A percentile compares a stretch with the other conserved stretches of the same genome.
Conservation (phyloP, 768 basidiomycete genomes). For the Russula earlei region DNA sequence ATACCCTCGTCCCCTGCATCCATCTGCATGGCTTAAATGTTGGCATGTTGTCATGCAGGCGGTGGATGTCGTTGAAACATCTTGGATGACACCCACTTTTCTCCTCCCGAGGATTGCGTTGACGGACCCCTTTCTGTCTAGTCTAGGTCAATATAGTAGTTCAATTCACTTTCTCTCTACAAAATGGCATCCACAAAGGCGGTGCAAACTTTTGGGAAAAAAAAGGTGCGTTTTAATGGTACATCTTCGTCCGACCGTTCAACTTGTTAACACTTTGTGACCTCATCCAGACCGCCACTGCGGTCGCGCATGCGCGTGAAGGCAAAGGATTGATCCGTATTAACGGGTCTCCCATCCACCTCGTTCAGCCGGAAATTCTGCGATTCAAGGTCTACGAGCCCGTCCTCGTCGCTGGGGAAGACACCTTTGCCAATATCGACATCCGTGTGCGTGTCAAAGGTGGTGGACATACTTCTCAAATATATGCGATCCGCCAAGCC, state of each 20-base stretch:
- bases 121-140: constrained; percentile 14
- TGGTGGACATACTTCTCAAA: constrained; percentile 98
- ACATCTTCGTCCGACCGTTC: constrained; percentile 8
- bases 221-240: constrained; percentile 60
- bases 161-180: constrained; percentile 20
- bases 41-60: constrained; percentile 12
- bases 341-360: constrained; percentile 93
- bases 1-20: background rate
- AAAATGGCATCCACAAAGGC: constrained; percentile 77
- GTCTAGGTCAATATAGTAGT: constrained; percentile 21
- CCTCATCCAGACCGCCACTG: constrained; percentile 77
- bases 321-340: constrained; percentile 94
- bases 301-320: constrained; percentile 93
- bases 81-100: constrained; percentile 31
- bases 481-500: constrained; percentile 98
- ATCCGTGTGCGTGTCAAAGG: constrained; percentile 98
- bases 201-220: constrained; percentile 99
- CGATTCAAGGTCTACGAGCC: constrained; percentile 99
- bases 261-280: constrained; percentile 1
- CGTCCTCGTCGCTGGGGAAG: constrained; percentile 86
- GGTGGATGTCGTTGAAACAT: constrained; percentile 32
- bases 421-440: constrained; percentile 79
- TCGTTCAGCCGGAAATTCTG: constrained; percentile 90
- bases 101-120: background rate
- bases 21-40: background rate